Conservation (phyloP, 352 stramenopile species). For the Phytophthora nicotianae region DNA sequence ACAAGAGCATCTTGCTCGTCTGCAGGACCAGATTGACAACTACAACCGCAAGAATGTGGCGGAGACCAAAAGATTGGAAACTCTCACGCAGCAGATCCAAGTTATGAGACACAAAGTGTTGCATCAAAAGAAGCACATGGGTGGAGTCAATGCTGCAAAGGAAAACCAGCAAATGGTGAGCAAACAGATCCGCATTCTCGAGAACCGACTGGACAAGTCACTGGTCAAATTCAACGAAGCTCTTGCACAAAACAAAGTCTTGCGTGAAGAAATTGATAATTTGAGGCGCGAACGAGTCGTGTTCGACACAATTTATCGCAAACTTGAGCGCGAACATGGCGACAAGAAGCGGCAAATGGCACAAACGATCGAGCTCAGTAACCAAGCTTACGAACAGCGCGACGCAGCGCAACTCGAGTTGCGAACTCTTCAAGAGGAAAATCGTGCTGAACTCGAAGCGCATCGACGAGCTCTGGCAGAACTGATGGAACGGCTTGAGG, state of each 20-base stretch:
- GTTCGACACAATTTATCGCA: conserved; percentile 96
- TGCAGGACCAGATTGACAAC: conserved; percentile 92
- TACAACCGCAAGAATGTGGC: conserved; percentile 85
- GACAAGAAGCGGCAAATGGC: conserved; percentile 97
- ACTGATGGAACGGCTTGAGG: conserved; percentile 66
- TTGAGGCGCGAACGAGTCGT: conserved; percentile 92
- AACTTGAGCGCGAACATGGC: conserved; percentile 90
- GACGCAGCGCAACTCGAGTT: conserved; percentile 94
- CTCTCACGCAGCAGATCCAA: conserved; percentile 89
- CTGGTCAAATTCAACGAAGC: conserved; percentile 97
- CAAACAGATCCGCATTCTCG: conserved; percentile 97
- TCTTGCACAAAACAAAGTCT: conserved; percentile 91
- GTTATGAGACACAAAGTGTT: conserved; percentile 88
- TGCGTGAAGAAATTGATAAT: conserved; percentile 94
- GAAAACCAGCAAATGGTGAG: conserved; percentile 96
- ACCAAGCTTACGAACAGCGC: conserved; percentile 95
- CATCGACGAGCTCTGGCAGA: conserved; percentile 64
- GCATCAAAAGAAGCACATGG: conserved; percentile 95
- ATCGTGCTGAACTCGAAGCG: conserved; percentile 80
- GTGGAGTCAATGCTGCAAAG: conserved; percentile 94
- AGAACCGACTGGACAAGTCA: conserved; percentile 97
- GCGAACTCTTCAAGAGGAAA: conserved; percentile 91
- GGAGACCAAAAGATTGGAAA: conserved; percentile 87
- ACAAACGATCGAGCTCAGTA: conserved; percentile 94
- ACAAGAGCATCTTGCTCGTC: conserved; percentile 74